Percentiles rank a stretch among this genome's conserved stretches.
Conservation (phyloP, 257 asterid species). For the Gentiana dahurica region DNA sequence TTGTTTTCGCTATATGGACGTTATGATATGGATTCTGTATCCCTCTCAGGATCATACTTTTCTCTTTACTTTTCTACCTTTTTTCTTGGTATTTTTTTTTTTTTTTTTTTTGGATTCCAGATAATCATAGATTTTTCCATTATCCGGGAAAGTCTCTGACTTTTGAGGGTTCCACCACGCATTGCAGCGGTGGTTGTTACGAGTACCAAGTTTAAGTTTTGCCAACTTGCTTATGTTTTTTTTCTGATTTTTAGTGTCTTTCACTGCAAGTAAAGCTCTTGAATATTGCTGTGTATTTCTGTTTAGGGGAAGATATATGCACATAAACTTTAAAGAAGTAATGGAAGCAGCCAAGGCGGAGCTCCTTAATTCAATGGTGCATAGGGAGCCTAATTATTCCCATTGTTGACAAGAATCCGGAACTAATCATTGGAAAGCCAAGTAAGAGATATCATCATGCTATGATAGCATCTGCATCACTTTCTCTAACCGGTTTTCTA, state of each 20-base stretch:
- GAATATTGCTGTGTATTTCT: slow-evolving; percentile 1
- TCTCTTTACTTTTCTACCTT: too few species aligned
- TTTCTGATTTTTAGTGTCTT: not conserved
- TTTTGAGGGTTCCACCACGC: not conserved
- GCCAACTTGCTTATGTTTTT: not conserved
- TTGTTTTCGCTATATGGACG: too few species aligned
- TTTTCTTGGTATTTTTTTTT: not conserved
- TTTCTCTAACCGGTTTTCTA: too few species aligned
- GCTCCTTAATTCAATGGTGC: slow-evolving; percentile 48
- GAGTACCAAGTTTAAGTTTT: not conserved
- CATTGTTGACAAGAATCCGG: not conserved
- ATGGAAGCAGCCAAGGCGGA: slow-evolving; percentile 84
- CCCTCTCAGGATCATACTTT: too few species aligned
- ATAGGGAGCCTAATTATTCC: slow-evolving; percentile 20
- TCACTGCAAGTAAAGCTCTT: not conserved
- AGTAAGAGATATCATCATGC: not conserved
- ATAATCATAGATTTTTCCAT: not conserved
- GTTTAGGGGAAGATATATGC: slow-evolving; percentile 79
- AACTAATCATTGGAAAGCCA: not conserved
- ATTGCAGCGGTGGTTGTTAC: not conserved
- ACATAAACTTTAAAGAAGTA: slow-evolving; percentile 59
- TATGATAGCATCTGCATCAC: not conserved
- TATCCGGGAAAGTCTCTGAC: not conserved
- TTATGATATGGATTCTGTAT: too few species aligned
- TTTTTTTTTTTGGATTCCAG: too few species aligned